Evolutionary conservation across 768 basidiomycete genomes (phyloP).

Genomic region (Chalciporus piperatus): DNA sequence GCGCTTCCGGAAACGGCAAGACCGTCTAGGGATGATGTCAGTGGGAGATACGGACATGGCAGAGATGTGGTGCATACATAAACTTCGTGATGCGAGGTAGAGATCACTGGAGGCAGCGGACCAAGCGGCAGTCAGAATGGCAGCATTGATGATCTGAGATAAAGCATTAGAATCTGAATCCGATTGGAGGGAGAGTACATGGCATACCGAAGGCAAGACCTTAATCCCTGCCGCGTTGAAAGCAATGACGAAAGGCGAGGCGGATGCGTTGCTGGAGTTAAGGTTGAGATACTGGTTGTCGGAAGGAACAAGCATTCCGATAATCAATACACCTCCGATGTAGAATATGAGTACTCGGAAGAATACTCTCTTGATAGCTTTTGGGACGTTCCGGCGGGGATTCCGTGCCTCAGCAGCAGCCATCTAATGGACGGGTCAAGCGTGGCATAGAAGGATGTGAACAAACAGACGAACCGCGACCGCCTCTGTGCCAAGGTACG

Average conservation of each 20-base stretch:
- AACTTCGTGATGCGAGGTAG: constrained; percentile 37
- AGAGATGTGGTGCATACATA: constrained; percentile 26
- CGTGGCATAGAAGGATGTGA: not conserved
- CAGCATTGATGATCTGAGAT: constrained; percentile 35
- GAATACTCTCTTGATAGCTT: constrained; percentile 45
- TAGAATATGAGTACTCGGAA: constrained; percentile 38
- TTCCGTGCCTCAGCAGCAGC: constrained; percentile 51
- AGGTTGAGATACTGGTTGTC: constrained; percentile 42
- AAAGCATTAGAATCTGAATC: not conserved
- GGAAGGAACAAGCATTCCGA: constrained; percentile 50
- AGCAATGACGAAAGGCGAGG: constrained; percentile 59
- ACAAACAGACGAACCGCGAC: constrained; percentile 35
- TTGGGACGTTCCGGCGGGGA: constrained; percentile 43
- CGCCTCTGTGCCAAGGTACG: constrained; percentile 56
- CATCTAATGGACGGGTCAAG: constrained; percentile 23
- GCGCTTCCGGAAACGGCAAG: constrained; percentile 53
- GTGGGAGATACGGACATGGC: not conserved
- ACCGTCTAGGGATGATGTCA: constrained; percentile 40
- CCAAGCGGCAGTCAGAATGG: constrained; percentile 44
- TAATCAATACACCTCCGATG: constrained; percentile 41
- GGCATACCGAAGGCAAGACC: constrained; percentile 46
- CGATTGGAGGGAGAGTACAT: not conserved
- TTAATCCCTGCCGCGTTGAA: constrained; percentile 56
- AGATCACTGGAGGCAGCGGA: constrained; percentile 41
- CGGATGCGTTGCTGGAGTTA: constrained; percentile 38